Evolutionary conservation across 148 eudicot genomes (phyloP), one percentile per base, ranked within the genome.

Genomic region (Amaranthus hypochondriacus): DNA sequence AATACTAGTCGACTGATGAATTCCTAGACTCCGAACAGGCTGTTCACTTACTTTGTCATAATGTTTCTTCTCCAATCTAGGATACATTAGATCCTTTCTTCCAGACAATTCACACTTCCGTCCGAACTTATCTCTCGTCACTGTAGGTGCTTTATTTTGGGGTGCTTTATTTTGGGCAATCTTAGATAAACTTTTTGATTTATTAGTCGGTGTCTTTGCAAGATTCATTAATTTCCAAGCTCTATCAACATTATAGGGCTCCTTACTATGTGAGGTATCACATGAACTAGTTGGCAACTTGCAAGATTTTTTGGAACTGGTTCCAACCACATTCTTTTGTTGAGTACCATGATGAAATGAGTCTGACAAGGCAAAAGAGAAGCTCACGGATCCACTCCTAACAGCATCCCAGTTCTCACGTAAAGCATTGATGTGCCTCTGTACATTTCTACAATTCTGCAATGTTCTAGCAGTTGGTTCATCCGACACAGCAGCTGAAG

Each of bases 201-300:
- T 77, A 64, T 43, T 62, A 70, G 62, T 39, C 70, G 69, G 81
- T 72, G 89, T 83, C 76, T 78, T 88, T n/a, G 98, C 98, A 59
- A 67, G 80, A 75, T 76, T 78, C 85, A 91, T 74, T 87, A 89
- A 83, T 75, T 87, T 91, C 98, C 98, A 93, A 60, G 98, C 98
- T 83, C 84, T 89, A 11, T 81, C 85, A 65, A 85, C 89, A 80
- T 89, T 83, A 57, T 77, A 67, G 42, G 83, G 67, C 57, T 75
- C 48, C 28, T 66, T 74, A 56, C 71, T 68, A 55, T 66, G 69
- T 9, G 48, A n/a, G 14, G 5, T 62, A 59, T 68, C 68, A 43
- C 49, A 47, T 47, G 85, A 65, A 56, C 74, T 56, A 9, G 73
- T 65, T 56, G 65, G 59, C 42, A 54, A 62, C 73, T 72, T 73